Percentiles rank a stretch among this genome's conserved stretches.
phyloP scores from a whole-genome alignment of 805 yeast genomes.

The Candida ponderosae region DNA sequence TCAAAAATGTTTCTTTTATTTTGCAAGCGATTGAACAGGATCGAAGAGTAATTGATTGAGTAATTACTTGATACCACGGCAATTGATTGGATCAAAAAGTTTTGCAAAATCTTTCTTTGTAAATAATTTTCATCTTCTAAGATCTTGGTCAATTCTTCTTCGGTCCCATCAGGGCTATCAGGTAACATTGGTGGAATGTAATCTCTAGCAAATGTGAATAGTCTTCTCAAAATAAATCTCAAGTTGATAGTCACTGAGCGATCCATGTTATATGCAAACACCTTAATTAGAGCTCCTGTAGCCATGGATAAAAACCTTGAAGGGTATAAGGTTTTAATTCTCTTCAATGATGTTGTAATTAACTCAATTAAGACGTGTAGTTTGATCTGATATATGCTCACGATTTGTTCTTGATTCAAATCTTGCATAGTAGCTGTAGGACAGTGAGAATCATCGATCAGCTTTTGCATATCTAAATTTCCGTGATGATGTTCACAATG shows the following conservation, averaged over 20 bases:
- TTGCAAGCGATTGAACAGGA: background rate
- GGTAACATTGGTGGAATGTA: conserved; percentile 42
- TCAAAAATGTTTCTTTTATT: conserved; percentile 1
- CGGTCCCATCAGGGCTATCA: conserved; percentile 15
- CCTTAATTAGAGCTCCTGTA: conserved; percentile 48
- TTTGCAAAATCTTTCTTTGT: conserved; percentile 58
- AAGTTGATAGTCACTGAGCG: conserved; percentile 18
- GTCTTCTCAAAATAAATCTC: conserved; percentile 47
- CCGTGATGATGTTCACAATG: too few relatives aligned
- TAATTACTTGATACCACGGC: conserved; percentile 28
- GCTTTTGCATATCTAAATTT: conserved; percentile 10
- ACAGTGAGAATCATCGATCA: conserved; percentile 1
- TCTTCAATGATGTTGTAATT: conserved; percentile 45
- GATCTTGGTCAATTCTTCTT: conserved; percentile 33
- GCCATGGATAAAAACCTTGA: conserved; percentile 72
- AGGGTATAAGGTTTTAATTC: conserved; percentile 66
- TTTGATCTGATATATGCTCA: conserved; percentile 40
- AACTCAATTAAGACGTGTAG: conserved; percentile 64
- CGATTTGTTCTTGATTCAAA: conserved; percentile 13
- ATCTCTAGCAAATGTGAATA: conserved; percentile 56
- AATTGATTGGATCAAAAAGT: conserved; percentile 48
- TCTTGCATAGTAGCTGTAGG: conserved; percentile 14
- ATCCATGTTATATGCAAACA: conserved; percentile 34
- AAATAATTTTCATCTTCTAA: conserved; percentile 49
- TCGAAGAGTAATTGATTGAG: conserved; percentile 18